These are phyloP conservation scores for Fraxinus baroniana DNA, from an alignment of 305 asterid genomes.

Conservation along the genomic window DNA sequence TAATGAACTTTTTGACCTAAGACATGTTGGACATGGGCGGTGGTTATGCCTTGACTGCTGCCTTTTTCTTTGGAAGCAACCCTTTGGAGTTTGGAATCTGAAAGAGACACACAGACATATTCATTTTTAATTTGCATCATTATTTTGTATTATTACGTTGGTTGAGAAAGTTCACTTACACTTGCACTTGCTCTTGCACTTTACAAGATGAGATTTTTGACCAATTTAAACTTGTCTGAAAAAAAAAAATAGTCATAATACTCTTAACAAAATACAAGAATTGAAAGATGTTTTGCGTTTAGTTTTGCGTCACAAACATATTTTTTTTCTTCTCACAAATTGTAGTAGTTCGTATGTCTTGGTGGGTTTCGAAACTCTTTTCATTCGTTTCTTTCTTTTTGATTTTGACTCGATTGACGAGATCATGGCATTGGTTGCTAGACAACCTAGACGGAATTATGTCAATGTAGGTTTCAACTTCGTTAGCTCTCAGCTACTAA, in stretches of 20 bases:
- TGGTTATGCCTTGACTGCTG: constrained; percentile 34
- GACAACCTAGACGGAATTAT: not conserved
- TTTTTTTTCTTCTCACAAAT: not conserved
- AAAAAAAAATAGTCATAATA: no score
- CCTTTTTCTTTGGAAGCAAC: constrained; percentile 31
- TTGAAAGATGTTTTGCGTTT: not conserved
- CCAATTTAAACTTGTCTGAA: not conserved
- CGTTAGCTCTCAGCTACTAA: not conserved
- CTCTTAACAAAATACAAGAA: not conserved
- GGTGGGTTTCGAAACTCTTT: not conserved
- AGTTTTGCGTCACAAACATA: not conserved
- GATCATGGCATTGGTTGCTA: not conserved
- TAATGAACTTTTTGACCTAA: constrained; percentile 35
- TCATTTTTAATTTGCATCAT: not conserved
- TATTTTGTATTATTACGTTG: constrained; percentile 13
- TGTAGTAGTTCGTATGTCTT: not conserved
- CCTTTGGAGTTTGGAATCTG: constrained; percentile 28
- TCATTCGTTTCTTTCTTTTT: not conserved
- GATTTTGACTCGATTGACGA: not conserved
- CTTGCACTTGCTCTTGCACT: not conserved
- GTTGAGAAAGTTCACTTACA: not conserved
- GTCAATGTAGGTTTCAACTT: not conserved
- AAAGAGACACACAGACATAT: not conserved
- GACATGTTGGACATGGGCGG: constrained; percentile 25
- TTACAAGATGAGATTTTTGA: not conserved